These are phyloP conservation scores for Penicillium soppii DNA, from an alignment of 495 filamentous ascomycete species.

Conservation along the genomic window DNA sequence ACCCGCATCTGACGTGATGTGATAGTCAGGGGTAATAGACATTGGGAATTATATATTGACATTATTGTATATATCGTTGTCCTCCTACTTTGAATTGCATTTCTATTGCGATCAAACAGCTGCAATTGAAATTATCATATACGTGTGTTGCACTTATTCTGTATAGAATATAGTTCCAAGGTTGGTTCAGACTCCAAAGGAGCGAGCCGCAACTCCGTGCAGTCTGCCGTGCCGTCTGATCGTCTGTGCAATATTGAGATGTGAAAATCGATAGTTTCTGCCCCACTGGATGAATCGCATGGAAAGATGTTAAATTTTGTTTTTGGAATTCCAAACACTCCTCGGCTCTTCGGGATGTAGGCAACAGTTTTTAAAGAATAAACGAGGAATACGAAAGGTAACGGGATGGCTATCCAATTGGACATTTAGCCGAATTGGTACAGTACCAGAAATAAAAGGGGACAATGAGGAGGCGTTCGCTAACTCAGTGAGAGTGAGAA, in stretches of 20 bases:
- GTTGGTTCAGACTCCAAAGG: too few species aligned
- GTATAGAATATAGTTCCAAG: too few species aligned
- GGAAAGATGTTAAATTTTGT: neutral
- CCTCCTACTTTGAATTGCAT: too few species aligned
- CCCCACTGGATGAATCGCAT: neutral
- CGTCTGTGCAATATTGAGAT: neutral
- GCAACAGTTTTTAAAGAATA: too few species aligned
- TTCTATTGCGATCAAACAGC: neutral
- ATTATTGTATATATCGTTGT: neutral
- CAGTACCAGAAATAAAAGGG: too few species aligned
- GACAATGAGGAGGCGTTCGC: too few species aligned
- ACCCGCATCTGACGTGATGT: neutral
- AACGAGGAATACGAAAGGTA: too few species aligned
- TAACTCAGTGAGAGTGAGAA: too few species aligned
- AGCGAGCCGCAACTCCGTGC: neutral
- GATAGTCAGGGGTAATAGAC: neutral
- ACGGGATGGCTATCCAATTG: too few species aligned
- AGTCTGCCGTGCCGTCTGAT: slow-evolving; percentile 6
- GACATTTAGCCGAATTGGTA: too few species aligned
- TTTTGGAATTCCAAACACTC: neutral
- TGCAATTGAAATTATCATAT: too few species aligned
- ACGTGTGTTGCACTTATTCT: neutral
- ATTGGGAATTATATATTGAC: neutral
- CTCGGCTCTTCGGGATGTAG: too few species aligned
- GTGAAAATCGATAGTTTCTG: neutral